phyloP scores from a whole-genome alignment of 768 basidiomycete species.

The Pulveroboletus frians region DNA sequence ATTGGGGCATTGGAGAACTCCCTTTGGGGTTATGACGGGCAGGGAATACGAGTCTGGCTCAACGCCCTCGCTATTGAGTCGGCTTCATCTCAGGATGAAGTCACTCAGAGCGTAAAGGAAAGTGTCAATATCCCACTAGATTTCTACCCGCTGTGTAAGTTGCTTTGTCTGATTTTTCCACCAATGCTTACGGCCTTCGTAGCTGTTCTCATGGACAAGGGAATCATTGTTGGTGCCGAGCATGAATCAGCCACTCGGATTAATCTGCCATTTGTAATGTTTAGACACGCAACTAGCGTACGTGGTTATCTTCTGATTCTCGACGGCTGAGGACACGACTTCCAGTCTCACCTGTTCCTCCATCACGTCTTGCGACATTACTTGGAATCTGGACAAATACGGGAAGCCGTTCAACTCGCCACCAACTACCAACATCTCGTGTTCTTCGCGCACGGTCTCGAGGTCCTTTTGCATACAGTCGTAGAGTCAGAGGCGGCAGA shows the following conservation, averaged over 20 bases:
- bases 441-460: conserved; percentile 90
- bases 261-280: conserved; percentile 84
- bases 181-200: conserved; percentile 4
- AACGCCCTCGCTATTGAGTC: conserved; percentile 90
- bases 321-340: background rate
- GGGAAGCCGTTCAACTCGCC: conserved; percentile 82
- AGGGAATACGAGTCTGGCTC: conserved; percentile 87
- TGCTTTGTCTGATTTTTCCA: background rate
- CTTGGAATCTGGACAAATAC: conserved; percentile 54
- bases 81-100: conserved; percentile 35
- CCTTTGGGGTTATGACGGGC: conserved; percentile 94
- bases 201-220: conserved; percentile 99
- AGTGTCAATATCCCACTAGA: conserved; percentile 89
- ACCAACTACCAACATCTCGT: conserved; percentile 82
- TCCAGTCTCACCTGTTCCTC: conserved; percentile 87
- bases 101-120: conserved; percentile 66
- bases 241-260: conserved; percentile 73
- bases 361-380: conserved; percentile 87
- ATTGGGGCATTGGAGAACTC: conserved; percentile 94
- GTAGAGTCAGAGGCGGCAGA: conserved; percentile 72
- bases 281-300: conserved; percentile 87
- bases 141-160: conserved; percentile 91
- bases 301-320: conserved; percentile 26
- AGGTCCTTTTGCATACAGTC: conserved; percentile 90
- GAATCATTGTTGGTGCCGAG: conserved; percentile 95